phyloP scores from a whole-genome alignment of 164 flowering plant species.

The Umbellularia californica region DNA sequence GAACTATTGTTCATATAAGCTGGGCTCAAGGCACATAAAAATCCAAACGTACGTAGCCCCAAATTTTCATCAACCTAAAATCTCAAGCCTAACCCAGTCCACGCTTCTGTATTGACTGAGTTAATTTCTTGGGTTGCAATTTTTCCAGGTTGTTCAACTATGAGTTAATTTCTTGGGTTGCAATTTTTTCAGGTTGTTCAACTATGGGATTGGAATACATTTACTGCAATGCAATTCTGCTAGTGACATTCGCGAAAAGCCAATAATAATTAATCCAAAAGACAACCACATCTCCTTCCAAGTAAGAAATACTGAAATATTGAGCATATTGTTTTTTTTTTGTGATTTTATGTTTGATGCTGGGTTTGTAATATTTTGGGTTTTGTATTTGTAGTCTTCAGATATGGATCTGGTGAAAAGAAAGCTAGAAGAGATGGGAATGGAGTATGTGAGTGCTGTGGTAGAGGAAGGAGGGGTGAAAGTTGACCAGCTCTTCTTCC shows the following conservation, averaged over 20 bases:
- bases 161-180: conserved; percentile 6
- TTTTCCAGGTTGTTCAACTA: conserved; percentile 55
- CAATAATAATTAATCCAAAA: conserved; percentile 58
- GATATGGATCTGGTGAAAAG: conserved; percentile 44
- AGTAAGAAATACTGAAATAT: conserved; percentile 20
- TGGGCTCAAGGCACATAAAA: too few species aligned
- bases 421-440: conserved; percentile 54
- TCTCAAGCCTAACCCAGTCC: too few species aligned
- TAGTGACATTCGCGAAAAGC: conserved; percentile 19
- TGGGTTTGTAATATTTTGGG: too few species aligned
- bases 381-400: conserved; percentile 30
- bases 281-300: conserved; percentile 80
- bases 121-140: too few species aligned
- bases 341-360: too few species aligned
- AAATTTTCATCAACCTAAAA: too few species aligned
- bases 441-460: conserved; percentile 48
- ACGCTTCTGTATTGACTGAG: too few species aligned
- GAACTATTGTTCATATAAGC: too few species aligned
- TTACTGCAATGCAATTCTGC: conserved; percentile 42
- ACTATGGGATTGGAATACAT: conserved; percentile 70
- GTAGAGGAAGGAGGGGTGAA: conserved; percentile 58
- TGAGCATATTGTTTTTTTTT: too few species aligned
- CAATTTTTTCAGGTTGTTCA: conserved; percentile 45
- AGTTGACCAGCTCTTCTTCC: conserved; percentile 78
- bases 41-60: too few species aligned